Evolutionary conservation across 805 yeast genomes (phyloP), one percentile per base, ranked within the genome.

Genomic region (Monosporozyma unispora): DNA sequence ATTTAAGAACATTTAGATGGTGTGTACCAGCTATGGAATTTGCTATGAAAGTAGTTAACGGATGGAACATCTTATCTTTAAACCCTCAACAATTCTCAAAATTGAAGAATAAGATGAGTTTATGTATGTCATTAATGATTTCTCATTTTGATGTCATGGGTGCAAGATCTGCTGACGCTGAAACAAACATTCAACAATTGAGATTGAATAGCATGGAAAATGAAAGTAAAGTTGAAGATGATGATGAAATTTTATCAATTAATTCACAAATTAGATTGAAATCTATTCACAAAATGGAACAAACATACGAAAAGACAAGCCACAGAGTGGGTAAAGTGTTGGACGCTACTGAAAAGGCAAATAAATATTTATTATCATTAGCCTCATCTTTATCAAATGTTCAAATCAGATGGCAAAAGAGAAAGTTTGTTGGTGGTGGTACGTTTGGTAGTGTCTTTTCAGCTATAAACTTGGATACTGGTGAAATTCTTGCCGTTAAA

Each of bases 121-220:
- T 95, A 1, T 89, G 97, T 68, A 87, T 93, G 89, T 82, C 97
- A 1, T 71, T 93, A 47, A 72, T 93, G 52, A 91, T 93, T 54
- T 87, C 96, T 0, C 98, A 93, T 69, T 93, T 93, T 61, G 99
- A 93, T 68, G 89, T 93, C 47, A 93, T 91, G 96, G 98, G 98
- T 45, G 97, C 97, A 0, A 77, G 98, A 60, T 85, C 96, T 1
- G 53, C 78, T 64, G 68, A 76, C 70, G 81, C 79, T 47, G 82
- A 77, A 57, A 72, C 77, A 46, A 59, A 54, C 44, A 56, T 49
- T 47, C 70, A 55, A 52, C 68, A 55, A 48, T 60, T 54, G 40
- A 64, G 63, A 54, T 58, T 64, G 46, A 66, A 60, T 50, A 60
- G 60, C 47, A 28, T 44, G n/a, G 46, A 44, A 31, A 33, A 19